Evolutionary conservation across 2,329 filamentous ascomycete genomes (phyloP), one percentile per base, ranked within the genome.

Genomic region (Cryphonectria naterciae): DNA sequence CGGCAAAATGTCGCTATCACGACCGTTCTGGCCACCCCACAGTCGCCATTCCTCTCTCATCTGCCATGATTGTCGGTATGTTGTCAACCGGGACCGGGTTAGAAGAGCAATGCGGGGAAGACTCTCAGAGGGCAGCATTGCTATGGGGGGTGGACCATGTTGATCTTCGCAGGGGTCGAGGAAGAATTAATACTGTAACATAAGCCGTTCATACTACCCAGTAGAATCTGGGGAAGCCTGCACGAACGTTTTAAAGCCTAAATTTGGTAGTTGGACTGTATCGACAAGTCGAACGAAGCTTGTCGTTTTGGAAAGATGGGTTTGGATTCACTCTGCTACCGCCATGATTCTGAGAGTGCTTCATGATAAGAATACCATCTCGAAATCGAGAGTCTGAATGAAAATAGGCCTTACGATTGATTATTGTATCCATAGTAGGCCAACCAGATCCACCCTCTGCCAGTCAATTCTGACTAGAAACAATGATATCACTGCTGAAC

Each of bases 1-100:
- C 65, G 65, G 65, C 37, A 28, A 67, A 67, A 60, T 41, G 49
- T 17, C 54, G 35, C 52, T n/a, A 58, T 39, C 46, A 66, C 46
- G 22, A 25, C 32, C 63, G 15, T 17, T 32, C 43, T 35, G 10
- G 15, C 25, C 41, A 37, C 41, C 63, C 63, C 17, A 35, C 43
- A 49, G 17, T 52, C 7, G 32, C 25, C 39, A 28, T 46, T 10
- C 61, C 22, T 46, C 25, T 25, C 7, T 43, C 22, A 22, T 37
- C 4, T 63, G 37, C 17, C 61, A n/a, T 41, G 61, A 43, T 19
- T 28, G 37, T 58, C 65, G 65, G 46, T 22, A 37, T 19, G 19
- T 66, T 66, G 35, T 32, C 4, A 58, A 58, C 54, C 54, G 54
- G 25, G 22, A 58, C 54, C 54, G 28, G 25, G 22, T 39, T 13